Percentiles rank a stretch among this genome's conserved stretches.
These are phyloP conservation scores for Punctularia strigosozonata DNA, from an alignment of 768 basidiomycete species.

Conservation along the genomic window DNA sequence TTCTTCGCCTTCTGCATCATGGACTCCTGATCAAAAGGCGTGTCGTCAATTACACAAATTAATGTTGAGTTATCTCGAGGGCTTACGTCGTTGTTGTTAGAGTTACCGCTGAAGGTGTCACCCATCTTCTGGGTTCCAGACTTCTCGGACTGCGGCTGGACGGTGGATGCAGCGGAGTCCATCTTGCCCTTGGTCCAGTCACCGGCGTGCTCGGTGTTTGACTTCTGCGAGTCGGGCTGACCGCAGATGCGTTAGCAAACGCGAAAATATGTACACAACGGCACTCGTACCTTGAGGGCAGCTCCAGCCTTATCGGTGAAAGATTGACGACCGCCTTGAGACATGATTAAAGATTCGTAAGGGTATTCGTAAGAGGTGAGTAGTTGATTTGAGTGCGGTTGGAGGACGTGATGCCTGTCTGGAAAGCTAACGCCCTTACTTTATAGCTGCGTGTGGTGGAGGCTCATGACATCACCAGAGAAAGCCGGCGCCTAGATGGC, in stretches of 20 bases:
- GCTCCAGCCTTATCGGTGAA: conserved; percentile 44
- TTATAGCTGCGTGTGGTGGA: no score
- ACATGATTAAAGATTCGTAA: conserved; percentile 35
- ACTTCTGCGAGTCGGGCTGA: conserved; percentile 51
- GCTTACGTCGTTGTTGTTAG: conserved; percentile 31
- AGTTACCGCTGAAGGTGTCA: conserved; percentile 35
- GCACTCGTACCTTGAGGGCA: conserved; percentile 32
- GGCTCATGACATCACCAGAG: no score
- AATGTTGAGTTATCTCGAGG: not conserved
- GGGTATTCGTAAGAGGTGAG: not conserved
- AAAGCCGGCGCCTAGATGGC: no score
- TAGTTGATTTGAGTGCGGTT: no score
- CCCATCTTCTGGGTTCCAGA: conserved; percentile 35
- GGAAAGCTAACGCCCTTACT: no score
- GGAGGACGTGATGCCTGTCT: no score
- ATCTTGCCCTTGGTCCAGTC: conserved; percentile 36
- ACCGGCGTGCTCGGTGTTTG: conserved; percentile 34
- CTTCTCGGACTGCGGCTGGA: conserved; percentile 46
- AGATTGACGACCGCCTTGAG: conserved; percentile 45
- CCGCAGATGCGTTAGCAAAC: no score
- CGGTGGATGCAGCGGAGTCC: conserved; percentile 35
- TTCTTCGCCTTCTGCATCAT: conserved; percentile 41
- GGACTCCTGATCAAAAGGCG: conserved; percentile 19
- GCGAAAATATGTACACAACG: not conserved
- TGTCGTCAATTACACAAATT: not conserved